Evolutionary conservation across 441 rosid species (phyloP), one percentile per base, ranked within the genome.

Genomic region (Croton laevigatus): DNA sequence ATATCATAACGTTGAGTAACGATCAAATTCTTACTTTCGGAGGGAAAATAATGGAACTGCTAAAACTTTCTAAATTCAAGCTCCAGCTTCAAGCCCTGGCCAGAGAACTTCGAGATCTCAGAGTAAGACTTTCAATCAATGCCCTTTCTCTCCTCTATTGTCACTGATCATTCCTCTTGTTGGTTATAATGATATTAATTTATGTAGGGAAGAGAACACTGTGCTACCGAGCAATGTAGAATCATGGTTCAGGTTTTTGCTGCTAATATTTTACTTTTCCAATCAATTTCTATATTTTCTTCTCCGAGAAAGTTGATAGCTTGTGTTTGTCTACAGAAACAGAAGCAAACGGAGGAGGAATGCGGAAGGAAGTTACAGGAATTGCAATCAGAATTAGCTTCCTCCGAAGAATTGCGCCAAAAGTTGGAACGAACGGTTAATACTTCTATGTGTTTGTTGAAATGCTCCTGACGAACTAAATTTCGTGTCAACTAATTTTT

Each of bases 341-440:
- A 84, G 72, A 90, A 86, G 84, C 85, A 86, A 75, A 76, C 76
- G 17, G 98, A 87, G 63, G 98, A 87, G 83, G 96, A 88, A 69
- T 80, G 73, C 68, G 79, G 78, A 65, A 76, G 81, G 71, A 79
- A 72, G 71, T 66, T 87, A 71, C 89, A 80, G 79, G 94, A 92
- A 75, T 67, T 87, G 63, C 84, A 85, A 76, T 62, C 81, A 48
- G 88, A 91, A 70, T 66, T 88, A 69, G 83, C 66, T 64, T 81
- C 87, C 59, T 83, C 87, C 40, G 76, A 63, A 64, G 92, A 88
- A 53, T 51, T 73, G 57, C 76, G 84, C 40, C 86, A 78, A 69
- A 86, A 87, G 51, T 88, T 90, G 19, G 89, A 85, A 59, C 79
- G 94, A 72, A 85, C 85, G 88, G 96, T 88, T 45, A 48, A 57